Evolutionary conservation across 2,329 filamentous ascomycete genomes (phyloP).

Genomic region (Sporothrix protearum): DNA sequence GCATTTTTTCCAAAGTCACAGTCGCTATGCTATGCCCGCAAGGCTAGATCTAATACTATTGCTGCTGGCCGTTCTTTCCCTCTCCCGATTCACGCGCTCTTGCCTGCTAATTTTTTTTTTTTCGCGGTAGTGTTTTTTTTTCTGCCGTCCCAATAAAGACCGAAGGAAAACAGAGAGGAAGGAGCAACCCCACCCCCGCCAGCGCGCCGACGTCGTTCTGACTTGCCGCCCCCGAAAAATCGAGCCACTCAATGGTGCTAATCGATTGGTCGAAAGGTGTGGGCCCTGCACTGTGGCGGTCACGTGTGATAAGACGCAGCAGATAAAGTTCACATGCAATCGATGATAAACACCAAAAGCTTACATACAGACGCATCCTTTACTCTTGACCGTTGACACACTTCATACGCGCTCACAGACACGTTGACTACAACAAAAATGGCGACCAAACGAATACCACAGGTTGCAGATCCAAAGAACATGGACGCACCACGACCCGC

Average conservation of each 20-base stretch:
- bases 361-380: not conserved
- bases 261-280: not conserved
- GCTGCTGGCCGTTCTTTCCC: not conserved
- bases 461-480: not conserved
- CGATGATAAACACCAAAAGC: not conserved
- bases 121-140: constrained; percentile 17
- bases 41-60: constrained; percentile 14
- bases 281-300: not conserved
- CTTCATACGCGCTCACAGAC: too few relatives aligned
- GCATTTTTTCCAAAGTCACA: constrained; percentile 12
- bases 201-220: not conserved
- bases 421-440: too few relatives aligned
- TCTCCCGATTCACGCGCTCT: constrained; percentile 7
- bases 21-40: not conserved
- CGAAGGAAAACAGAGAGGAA: not conserved
- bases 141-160: constrained; percentile 10
- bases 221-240: not conserved
- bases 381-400: not conserved
- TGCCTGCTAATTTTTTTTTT: constrained; percentile 20
- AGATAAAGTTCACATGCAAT: not conserved
- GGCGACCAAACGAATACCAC: constrained; percentile 12
- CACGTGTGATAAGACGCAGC: not conserved
- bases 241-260: not conserved
- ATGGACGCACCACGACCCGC: not conserved
- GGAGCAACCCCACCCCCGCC: constrained; percentile 20